Conservation (phyloP, 805 yeast species). For the Saccharomyces eubayanus region DNA sequence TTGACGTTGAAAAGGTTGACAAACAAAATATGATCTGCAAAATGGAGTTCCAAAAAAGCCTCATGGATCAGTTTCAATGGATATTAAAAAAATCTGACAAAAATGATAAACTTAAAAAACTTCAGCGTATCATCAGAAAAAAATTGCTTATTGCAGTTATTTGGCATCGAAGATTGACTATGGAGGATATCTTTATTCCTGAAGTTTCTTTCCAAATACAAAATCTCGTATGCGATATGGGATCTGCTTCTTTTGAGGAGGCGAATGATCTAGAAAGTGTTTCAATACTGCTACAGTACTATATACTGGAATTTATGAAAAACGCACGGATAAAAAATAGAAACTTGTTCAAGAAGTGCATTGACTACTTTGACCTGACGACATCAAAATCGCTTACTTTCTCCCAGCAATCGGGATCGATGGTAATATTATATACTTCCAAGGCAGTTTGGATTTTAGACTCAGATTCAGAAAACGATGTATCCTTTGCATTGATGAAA, state of each 20-base stretch:
- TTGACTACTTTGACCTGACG: conserved; percentile 4
- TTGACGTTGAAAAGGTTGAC: background rate
- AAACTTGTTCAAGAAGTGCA: background rate
- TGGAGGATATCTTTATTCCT: background rate
- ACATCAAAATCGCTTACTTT: conserved; percentile 12
- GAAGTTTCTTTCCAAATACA: background rate
- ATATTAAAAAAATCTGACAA: background rate
- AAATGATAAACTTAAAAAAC: background rate
- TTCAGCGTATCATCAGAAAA: background rate
- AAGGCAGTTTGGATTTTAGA: conserved; percentile 7
- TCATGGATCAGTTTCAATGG: background rate
- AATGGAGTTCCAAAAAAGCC: background rate
- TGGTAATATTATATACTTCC: conserved; percentile 17
- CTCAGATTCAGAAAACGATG: background rate
- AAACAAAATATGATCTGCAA: background rate
- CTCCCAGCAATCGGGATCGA: conserved; percentile 17
- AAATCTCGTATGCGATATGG: background rate
- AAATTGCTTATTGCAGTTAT: background rate
- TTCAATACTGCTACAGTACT: conserved; percentile 10
- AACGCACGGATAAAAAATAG: conserved; percentile 1
- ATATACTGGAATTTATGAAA: conserved; percentile 7
- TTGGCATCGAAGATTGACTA: conserved; percentile 5
- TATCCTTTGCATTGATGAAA: conserved; percentile 2
- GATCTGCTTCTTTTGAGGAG: background rate
- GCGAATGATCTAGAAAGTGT: conserved; percentile 1